These are phyloP conservation scores for Laburnicola sp. DNA, from an alignment of 2,329 filamentous ascomycete species.

Conservation along the genomic window DNA sequence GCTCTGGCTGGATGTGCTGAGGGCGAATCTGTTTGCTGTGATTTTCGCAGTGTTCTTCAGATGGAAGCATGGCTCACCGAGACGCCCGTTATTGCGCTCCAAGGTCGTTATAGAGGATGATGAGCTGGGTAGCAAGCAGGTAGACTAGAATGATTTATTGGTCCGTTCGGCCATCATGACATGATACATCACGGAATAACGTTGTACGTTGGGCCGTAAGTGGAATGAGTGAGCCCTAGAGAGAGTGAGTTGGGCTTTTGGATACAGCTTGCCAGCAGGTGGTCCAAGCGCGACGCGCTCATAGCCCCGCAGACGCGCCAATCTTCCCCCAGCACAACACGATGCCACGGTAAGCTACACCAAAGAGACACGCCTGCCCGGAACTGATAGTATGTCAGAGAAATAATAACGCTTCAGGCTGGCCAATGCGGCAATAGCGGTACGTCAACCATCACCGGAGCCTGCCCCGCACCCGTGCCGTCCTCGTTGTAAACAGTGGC, in stretches of 20 bases:
- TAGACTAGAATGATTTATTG: background rate
- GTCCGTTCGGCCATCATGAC: background rate
- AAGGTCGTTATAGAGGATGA: background rate
- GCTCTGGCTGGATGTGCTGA: slow-evolving; percentile 36
- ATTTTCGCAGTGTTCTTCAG: slow-evolving; percentile 40
- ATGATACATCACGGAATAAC: too few species aligned
- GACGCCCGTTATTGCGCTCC: slow-evolving; percentile 24
- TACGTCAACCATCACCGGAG: slow-evolving; percentile 56
- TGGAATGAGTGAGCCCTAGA: too few species aligned
- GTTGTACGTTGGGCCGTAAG: too few species aligned
- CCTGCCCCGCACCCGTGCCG: background rate
- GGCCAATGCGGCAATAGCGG: slow-evolving; percentile 99
- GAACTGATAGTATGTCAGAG: slow-evolving; percentile 58
- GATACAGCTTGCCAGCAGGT: background rate
- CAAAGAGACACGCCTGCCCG: background rate
- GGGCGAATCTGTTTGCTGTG: slow-evolving; percentile 39
- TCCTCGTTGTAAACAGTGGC: slow-evolving; percentile 1
- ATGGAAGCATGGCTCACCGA: slow-evolving; percentile 33
- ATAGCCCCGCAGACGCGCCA: slow-evolving; percentile 39
- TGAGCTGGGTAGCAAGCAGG: slow-evolving; percentile 7
- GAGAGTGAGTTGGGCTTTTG: background rate
- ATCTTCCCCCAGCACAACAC: slow-evolving; percentile 30
- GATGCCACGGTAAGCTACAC: slow-evolving; percentile 42
- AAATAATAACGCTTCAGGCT: slow-evolving; percentile 99
- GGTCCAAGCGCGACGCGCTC: slow-evolving; percentile 22